Evolutionary conservation across 139 green algal species (phyloP), one percentile per base, ranked within the genome.

Genomic region (Coelastrella sp.): DNA sequence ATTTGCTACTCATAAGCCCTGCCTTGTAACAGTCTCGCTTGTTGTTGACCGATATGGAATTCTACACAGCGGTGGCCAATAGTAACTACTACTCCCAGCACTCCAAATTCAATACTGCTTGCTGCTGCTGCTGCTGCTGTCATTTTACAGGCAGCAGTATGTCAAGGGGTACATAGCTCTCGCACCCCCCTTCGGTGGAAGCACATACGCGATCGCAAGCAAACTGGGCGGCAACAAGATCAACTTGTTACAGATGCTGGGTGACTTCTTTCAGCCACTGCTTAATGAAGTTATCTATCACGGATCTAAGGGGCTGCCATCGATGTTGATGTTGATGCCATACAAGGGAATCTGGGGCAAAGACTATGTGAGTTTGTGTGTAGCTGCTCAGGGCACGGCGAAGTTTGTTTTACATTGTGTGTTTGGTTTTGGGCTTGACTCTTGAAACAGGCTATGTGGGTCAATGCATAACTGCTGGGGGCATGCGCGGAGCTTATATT

Each of bases 321-420:
- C 83, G 0, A 80, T 88, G 68, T 47, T 88, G 83, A 88, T 88
- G 83, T 19, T 88, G 68, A 88, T 88, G 83, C 83, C 83, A 0
- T 71, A 88, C 7, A n/a, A 54, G 10, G 54, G 68, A 19, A 56
- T 88, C 2, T 88, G 83, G 83, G 83, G 83, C 66, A 66, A 57
- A 17, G 83, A 88, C 3, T 59, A 80, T 58, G 83, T 88, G 20
- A 80, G 83, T 77, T 22, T 4, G 0, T 20, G 13, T n/a, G 54
- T 14, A 14, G 32, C 32, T 47, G 32, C 32, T 47, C 0, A 1
- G 32, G 32, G 32, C 32, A 47, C 32, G n/a, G n/a, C n/a, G n/a
- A n/a, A n/a, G n/a, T n/a, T n/a, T n/a, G n/a, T n/a, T n/a, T n/a
- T n/a, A n/a, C n/a, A n/a, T n/a, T n/a, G n/a, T n/a, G n/a, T n/a